Conservation (phyloP, 768 basidiomycete genomes). For the Mycena indigotica region DNA sequence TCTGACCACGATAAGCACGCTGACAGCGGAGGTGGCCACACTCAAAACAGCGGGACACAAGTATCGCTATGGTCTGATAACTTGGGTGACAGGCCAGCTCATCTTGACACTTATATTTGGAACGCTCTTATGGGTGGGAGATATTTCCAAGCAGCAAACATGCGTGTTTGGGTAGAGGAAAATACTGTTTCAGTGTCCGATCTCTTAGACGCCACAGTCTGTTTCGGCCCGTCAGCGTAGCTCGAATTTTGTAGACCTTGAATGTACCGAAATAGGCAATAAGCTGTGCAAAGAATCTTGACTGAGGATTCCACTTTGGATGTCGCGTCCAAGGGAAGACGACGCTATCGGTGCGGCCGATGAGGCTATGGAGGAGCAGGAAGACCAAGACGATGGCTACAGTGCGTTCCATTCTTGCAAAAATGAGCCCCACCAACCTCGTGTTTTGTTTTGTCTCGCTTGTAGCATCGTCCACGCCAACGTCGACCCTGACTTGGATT, state of each 20-base stretch:
- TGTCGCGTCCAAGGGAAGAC: constrained; percentile 46
- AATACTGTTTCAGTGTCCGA: no score
- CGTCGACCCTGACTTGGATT: constrained; percentile 92
- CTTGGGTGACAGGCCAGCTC: constrained; percentile 72
- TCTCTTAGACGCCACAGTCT: no score
- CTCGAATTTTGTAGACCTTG: no score
- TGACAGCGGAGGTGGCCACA: constrained; percentile 73
- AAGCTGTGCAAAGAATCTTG: neutral
- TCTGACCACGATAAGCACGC: constrained; percentile 92
- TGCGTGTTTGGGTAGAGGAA: constrained; percentile 12
- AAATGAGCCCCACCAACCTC: constrained; percentile 19
- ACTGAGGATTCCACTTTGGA: neutral
- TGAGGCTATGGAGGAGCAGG: constrained; percentile 82
- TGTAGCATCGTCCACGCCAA: constrained; percentile 89
- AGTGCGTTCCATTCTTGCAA: constrained; percentile 54
- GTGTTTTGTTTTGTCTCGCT: constrained; percentile 20
- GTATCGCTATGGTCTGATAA: constrained; percentile 67
- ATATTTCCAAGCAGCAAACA: constrained; percentile 14
- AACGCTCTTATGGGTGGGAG: constrained; percentile 15
- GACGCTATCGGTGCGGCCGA: constrained; percentile 67
- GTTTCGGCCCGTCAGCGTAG: no score
- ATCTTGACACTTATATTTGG: constrained; percentile 20
- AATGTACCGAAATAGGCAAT: neutral
- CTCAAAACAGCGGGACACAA: constrained; percentile 57
- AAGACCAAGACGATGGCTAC: constrained; percentile 76